Conservation (phyloP, 768 basidiomycete genomes). For the Daedaleopsis sinensis region DNA sequence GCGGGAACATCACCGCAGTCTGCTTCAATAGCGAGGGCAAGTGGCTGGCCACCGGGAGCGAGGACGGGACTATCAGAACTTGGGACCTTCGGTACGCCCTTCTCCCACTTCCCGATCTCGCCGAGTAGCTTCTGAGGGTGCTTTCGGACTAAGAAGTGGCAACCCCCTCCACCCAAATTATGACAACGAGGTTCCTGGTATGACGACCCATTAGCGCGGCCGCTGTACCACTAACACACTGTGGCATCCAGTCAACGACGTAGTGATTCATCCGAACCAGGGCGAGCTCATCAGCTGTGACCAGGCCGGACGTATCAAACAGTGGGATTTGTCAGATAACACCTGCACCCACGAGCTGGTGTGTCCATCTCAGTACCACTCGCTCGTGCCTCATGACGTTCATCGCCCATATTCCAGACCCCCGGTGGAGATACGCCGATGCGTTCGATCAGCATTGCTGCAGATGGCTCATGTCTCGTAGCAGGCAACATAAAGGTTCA, state of each 20-base stretch:
- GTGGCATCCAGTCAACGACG: slow-evolving; percentile 85
- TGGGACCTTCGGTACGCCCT: slow-evolving; percentile 91
- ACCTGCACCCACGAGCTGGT: slow-evolving; percentile 96
- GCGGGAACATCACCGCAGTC: slow-evolving; percentile 93
- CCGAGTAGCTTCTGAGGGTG: slow-evolving; percentile 22
- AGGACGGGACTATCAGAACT: slow-evolving; percentile 96
- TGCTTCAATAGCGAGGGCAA: too few species aligned
- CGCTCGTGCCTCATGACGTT: slow-evolving; percentile 3
- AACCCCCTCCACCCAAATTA: slow-evolving; percentile 92
- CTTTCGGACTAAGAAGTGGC: slow-evolving; percentile 45
- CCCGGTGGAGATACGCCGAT: slow-evolving; percentile 97
- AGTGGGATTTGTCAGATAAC: slow-evolving; percentile 98
- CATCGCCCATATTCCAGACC: slow-evolving; percentile 55
- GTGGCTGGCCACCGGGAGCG: slow-evolving; percentile 98
- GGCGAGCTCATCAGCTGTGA: slow-evolving; percentile 99
- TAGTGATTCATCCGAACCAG: slow-evolving; percentile 97
- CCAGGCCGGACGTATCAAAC: slow-evolving; percentile 96
- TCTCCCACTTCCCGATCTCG: slow-evolving; percentile 6
- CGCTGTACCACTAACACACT: slow-evolving; percentile 20
- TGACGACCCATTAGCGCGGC: slow-evolving; percentile 6
- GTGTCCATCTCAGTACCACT: slow-evolving; percentile 35
- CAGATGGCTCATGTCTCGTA: slow-evolving; percentile 93
- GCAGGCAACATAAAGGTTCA: slow-evolving; percentile 95
- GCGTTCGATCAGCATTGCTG: slow-evolving; percentile 90
- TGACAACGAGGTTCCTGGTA: slow-evolving; percentile 90